A percentile compares a stretch with the other conserved stretches of the same genome.
Conservation (phyloP, 108 stramenopile species). For the Stephanodiscus minutulus region DNA sequence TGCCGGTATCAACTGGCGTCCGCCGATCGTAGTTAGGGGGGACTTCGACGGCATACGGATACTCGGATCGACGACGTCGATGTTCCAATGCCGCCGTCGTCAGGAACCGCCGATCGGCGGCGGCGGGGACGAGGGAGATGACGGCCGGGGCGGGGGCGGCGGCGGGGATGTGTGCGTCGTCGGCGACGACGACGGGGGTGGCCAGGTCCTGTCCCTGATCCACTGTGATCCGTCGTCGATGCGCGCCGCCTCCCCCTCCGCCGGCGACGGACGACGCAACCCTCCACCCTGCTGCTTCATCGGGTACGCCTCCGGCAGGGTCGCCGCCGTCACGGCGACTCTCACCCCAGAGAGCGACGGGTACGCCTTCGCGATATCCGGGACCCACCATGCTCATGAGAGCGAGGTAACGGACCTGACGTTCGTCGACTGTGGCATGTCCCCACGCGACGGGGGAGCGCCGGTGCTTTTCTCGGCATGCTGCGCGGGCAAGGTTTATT, state of each 20-base stretch:
- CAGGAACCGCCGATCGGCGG: not conserved
- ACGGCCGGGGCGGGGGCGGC: too few species aligned
- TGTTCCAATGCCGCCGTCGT: not conserved
- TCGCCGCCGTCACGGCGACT: slow-evolving; percentile 33
- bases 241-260: too few species aligned
- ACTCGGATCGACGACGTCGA: slow-evolving; percentile 13
- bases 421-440: slow-evolving; percentile 11
- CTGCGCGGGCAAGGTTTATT: slow-evolving; percentile 25
- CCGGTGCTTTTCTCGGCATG: slow-evolving; percentile 22
- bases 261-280: not conserved
- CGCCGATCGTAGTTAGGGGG: slow-evolving; percentile 33
- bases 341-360: slow-evolving; percentile 5
- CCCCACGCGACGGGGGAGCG: not conserved
- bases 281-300: slow-evolving; percentile 33
- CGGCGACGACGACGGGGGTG: slow-evolving; percentile 30
- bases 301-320: slow-evolving; percentile 41
- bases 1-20: slow-evolving; percentile 27
- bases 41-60: slow-evolving; percentile 43
- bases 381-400: slow-evolving; percentile 22
- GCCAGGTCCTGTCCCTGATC: slow-evolving; percentile 38
- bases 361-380: slow-evolving; percentile 26
- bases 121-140: too few species aligned
- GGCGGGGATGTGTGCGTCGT: not conserved
- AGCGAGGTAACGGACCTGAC: slow-evolving; percentile 30
- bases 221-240: slow-evolving; percentile 27